These are phyloP conservation scores for Hypocrella siamensis DNA, from an alignment of 2,329 filamentous ascomycete species.

Conservation along the genomic window DNA sequence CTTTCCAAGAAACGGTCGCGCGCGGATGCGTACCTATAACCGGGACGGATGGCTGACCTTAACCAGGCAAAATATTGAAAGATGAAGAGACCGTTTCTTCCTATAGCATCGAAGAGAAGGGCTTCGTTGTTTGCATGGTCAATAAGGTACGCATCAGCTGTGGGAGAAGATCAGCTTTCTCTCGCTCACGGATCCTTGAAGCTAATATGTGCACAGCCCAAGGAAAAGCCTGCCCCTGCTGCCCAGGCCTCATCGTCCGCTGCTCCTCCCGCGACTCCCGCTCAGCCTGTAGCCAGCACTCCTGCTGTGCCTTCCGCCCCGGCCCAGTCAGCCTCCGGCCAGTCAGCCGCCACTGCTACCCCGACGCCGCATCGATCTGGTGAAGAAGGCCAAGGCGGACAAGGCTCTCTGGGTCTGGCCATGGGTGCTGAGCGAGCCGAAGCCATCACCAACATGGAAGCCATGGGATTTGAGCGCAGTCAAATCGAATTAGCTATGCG, in stretches of 20 bases:
- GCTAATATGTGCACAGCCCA: conserved; percentile 16
- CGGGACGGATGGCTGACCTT: conserved; percentile 8
- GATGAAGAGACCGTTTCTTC: conserved; percentile 94
- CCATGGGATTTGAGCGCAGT: conserved; percentile 82
- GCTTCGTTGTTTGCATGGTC: conserved; percentile 97
- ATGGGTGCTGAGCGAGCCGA: conserved; percentile 71
- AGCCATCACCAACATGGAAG: conserved; percentile 85
- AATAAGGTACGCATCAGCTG: conserved; percentile 58
- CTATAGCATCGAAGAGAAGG: conserved; percentile 99
- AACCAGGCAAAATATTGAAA: conserved; percentile 85
- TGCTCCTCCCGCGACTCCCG: conserved; percentile 39
- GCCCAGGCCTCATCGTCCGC: conserved; percentile 45
- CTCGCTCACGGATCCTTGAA: too few species aligned
- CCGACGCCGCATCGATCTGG: conserved; percentile 35
- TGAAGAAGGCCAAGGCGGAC: conserved; percentile 21
- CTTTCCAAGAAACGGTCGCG: conserved; percentile 4
- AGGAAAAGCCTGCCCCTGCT: conserved; percentile 46
- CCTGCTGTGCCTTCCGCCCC: conserved; percentile 36
- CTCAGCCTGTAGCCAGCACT: conserved; percentile 39
- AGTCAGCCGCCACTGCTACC: conserved; percentile 33
- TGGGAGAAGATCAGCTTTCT: background rate
- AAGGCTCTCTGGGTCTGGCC: conserved; percentile 59
- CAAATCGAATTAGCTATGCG: conserved; percentile 92
- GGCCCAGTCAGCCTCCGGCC: conserved; percentile 24
- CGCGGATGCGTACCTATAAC: background rate